Evolutionary conservation across 2,329 filamentous ascomycete genomes (phyloP).

Genomic region (Ceratocystis colombiana): DNA sequence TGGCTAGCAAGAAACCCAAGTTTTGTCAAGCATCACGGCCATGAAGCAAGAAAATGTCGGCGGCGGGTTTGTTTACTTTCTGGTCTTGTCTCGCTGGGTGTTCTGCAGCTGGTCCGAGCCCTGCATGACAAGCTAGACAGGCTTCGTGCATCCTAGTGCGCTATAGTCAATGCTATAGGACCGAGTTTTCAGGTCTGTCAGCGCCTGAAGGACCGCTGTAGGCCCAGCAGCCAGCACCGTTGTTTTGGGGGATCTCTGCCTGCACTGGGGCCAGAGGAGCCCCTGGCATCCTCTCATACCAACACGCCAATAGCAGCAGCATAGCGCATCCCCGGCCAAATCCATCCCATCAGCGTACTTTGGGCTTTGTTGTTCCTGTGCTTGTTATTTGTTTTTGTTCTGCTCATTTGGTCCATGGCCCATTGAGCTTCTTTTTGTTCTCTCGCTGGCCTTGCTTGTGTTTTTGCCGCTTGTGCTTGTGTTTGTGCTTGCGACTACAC

Average conservation of each 20-base stretch:
- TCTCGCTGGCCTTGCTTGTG: background rate
- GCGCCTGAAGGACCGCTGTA: too few relatives aligned
- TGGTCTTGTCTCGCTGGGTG: too few relatives aligned
- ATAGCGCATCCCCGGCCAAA: slow-evolving; percentile 6
- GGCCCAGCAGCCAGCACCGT: background rate
- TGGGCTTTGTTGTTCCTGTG: background rate
- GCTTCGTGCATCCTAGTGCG: background rate
- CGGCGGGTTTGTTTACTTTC: slow-evolving; percentile 1
- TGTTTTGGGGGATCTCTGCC: too few relatives aligned
- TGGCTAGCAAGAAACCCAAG: too few relatives aligned
- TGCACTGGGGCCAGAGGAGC: background rate
- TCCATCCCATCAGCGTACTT: background rate
- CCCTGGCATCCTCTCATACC: slow-evolving; percentile 7
- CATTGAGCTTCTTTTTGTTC: slow-evolving; percentile 1
- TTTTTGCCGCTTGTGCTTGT: slow-evolving; percentile 9
- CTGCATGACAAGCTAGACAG: background rate
- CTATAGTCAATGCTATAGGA: background rate
- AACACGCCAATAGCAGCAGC: background rate
- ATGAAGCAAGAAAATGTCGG: background rate
- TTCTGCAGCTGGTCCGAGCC: background rate
- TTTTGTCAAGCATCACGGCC: background rate
- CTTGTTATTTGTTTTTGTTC: slow-evolving; percentile 7
- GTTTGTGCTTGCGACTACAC: background rate
- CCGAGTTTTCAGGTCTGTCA: background rate
- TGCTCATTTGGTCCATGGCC: background rate